phyloP scores from a whole-genome alignment of 2,329 filamentous ascomycete genomes.

The Fusarium xylarioides region DNA sequence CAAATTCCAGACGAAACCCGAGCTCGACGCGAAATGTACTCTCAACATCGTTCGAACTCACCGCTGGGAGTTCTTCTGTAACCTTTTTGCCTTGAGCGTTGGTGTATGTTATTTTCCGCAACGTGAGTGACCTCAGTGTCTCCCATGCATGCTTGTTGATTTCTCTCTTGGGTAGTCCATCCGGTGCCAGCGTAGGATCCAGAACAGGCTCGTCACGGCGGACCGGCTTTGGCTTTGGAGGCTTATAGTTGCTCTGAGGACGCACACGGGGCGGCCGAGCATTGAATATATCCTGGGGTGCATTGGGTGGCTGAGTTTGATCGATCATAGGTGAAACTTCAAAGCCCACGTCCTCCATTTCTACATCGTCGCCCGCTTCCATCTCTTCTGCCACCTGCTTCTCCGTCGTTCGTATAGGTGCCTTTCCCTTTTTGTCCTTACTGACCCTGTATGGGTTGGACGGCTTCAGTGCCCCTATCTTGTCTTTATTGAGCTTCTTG shows the following conservation, averaged over 20 bases:
- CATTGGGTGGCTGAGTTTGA: neutral
- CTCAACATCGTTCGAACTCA: neutral
- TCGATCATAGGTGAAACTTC: neutral
- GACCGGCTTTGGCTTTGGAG: neutral
- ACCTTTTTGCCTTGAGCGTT: neutral
- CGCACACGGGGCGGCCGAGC: neutral
- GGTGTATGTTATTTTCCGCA: neutral
- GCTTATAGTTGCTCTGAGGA: neutral
- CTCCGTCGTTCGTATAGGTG: neutral
- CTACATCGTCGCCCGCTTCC: neutral
- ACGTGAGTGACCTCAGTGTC: neutral
- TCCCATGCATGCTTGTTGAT: neutral
- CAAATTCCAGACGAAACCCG: neutral
- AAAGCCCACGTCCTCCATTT: neutral
- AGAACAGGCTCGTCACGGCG: neutral
- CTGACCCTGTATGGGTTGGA: neutral
- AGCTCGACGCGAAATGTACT: neutral
- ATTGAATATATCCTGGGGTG: neutral
- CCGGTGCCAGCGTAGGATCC: neutral
- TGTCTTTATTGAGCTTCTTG: neutral
- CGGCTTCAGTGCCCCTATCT: neutral
- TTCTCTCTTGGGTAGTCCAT: neutral
- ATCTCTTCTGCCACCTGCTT: neutral
- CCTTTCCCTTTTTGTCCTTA: neutral
- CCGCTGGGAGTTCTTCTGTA: neutral